These are phyloP conservation scores for Sordaria brevicollis DNA, from an alignment of 495 filamentous ascomycete species.

Conservation along the genomic window DNA sequence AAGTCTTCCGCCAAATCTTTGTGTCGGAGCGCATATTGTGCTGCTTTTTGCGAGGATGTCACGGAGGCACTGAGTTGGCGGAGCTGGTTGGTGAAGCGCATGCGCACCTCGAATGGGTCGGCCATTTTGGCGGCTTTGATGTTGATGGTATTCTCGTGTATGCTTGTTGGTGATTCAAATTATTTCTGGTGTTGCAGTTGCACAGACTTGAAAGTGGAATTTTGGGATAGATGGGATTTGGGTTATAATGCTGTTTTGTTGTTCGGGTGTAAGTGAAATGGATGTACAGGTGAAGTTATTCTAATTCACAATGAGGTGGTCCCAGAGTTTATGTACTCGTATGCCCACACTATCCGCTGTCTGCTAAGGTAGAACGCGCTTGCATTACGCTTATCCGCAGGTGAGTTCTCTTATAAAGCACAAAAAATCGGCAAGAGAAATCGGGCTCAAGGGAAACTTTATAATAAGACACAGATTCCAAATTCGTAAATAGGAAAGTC, in stretches of 20 bases:
- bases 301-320: background rate
- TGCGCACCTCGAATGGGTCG: slow-evolving; percentile 96
- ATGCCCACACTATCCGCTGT: background rate
- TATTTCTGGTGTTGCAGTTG: slow-evolving; percentile 1
- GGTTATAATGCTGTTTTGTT: background rate
- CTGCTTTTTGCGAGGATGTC: slow-evolving; percentile 81
- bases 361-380: background rate
- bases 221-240: background rate
- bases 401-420: too few relatives aligned
- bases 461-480: background rate
- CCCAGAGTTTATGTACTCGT: background rate
- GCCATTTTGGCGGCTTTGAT: slow-evolving; percentile 43
- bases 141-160: background rate
- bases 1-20: slow-evolving; percentile 91
- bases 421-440: too few relatives aligned
- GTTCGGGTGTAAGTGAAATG: background rate
- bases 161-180: background rate
- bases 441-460: background rate
- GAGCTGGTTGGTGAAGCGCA: slow-evolving; percentile 86
- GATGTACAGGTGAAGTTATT: background rate
- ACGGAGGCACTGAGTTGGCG: slow-evolving; percentile 82
- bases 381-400: background rate
- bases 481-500: background rate
- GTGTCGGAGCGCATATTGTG: slow-evolving; percentile 88
- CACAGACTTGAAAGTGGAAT: background rate